Evolutionary conservation across 2,329 filamentous ascomycete species (phyloP), one percentile per base, ranked within the genome.

Genomic region (Phialophora chinensis): DNA sequence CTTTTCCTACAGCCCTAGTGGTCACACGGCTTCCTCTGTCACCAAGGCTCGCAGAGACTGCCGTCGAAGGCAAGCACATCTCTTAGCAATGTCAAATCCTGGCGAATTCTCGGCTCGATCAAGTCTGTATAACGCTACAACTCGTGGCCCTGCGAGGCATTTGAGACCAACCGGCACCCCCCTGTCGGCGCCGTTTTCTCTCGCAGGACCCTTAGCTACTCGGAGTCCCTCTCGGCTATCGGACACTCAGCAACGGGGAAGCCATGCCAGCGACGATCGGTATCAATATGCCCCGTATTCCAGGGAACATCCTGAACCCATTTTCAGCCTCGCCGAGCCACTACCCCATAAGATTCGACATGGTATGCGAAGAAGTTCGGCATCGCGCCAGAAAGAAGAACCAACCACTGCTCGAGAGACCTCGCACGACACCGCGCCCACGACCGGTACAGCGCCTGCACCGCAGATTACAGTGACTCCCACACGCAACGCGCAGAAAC

Each of bases 41-140:
- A 44, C 38, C 38, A 8, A 44, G 38, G 38, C 38, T n/a, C 38
- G 4, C 14, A n/a, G 4, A n/a, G 38, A n/a, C 17, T n/a, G 38
- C 38, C 17, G 17, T 7, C 38, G n/a, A 17, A 7, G n/a, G 17
- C 38, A 44, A n/a, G 6, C 17, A 44, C 38, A 20, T 44, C 38
- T 44, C 5, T 44, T n/a, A 44, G 38, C 38, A 44, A 44, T 44
- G 38, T 44, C 38, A 2, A 44, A 44, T n/a, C 38, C 38, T 44
- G 38, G 38, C 38, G 38, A 44, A n/a, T 44, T 44, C 38, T 44
- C 38, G 38, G 38, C 38, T 44, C 38, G 38, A 44, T 44, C 38
- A 44, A 44, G 38, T 44, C 38, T 44, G 17, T 44, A 44, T 44
- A 44, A 44, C 17, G 17, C 38, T n/a, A n/a, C 38, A 44, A 44